A percentile compares a stretch with the other conserved stretches of the same genome.
Evolutionary conservation across 495 filamentous ascomycete species (phyloP).

Genomic region (Tirmania nivea): DNA sequence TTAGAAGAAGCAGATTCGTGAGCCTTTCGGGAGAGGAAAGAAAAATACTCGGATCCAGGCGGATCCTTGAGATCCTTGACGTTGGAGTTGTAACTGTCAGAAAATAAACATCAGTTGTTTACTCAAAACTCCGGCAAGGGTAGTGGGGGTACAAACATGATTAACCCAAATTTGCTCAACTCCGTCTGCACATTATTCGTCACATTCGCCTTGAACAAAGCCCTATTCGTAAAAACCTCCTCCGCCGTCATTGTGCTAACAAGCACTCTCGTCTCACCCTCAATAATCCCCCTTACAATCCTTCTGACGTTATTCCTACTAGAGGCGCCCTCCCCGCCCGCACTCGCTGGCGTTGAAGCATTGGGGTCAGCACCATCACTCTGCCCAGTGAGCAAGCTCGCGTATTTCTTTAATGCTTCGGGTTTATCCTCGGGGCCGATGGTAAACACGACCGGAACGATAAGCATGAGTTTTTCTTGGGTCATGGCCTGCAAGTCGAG

Average conservation of each 20-base stretch:
- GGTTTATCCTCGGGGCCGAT: constrained; percentile 42
- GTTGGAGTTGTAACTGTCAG: constrained; percentile 46
- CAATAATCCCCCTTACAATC: constrained; percentile 75
- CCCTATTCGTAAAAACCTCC: constrained; percentile 63
- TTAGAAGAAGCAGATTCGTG: constrained; percentile 69
- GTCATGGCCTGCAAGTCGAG: constrained; percentile 68
- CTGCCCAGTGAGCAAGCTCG: constrained; percentile 45
- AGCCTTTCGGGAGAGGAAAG: constrained; percentile 54
- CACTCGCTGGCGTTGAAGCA: constrained; percentile 19
- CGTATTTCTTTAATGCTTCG: constrained; percentile 50
- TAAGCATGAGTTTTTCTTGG: constrained; percentile 47
- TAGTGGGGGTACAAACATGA: constrained; percentile 23
- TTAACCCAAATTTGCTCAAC: constrained; percentile 49
- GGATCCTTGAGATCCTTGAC: constrained; percentile 70
- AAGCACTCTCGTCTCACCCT: constrained; percentile 60
- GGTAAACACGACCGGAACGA: constrained; percentile 54
- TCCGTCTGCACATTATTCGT: constrained; percentile 59
- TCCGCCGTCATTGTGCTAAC: constrained; percentile 72
- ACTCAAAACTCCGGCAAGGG: neutral
- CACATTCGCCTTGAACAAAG: constrained; percentile 56
- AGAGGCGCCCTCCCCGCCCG: constrained; percentile 14
- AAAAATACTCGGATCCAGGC: constrained; percentile 54
- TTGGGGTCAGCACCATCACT: neutral
- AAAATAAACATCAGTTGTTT: neutral
- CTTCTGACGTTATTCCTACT: constrained; percentile 50